Conservation (phyloP, 352 stramenopile genomes). For the Thraustochytrium sp. region DNA sequence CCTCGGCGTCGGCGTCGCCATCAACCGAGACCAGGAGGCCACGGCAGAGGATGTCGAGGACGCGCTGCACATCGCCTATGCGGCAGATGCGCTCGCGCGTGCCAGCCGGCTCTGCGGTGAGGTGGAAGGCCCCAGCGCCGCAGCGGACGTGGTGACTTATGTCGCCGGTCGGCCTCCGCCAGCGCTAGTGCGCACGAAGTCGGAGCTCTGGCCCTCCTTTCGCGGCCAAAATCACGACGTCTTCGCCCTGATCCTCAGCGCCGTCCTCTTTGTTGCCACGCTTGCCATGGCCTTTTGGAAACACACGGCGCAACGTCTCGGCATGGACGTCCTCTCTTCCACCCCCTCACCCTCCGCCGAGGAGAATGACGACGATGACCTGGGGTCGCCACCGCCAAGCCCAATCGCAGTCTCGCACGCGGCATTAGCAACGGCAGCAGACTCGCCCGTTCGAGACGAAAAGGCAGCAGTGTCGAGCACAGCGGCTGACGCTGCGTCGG, state of each 20-base stretch:
- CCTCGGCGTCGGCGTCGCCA: slow-evolving; percentile 60
- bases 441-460: too few relatives aligned
- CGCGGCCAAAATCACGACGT: neutral
- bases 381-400: too few relatives aligned
- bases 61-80: neutral
- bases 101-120: neutral
- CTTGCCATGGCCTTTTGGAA: neutral
- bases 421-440: too few relatives aligned
- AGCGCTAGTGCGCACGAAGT: neutral
- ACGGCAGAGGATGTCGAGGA: neutral
- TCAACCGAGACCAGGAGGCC: slow-evolving; percentile 51
- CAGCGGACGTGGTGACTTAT: neutral
- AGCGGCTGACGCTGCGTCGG: too few relatives aligned
- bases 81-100: neutral
- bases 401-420: too few relatives aligned
- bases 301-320: too few relatives aligned
- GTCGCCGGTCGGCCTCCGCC: neutral
- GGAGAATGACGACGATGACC: too few relatives aligned
- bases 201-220: neutral
- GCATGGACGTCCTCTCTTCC: too few relatives aligned
- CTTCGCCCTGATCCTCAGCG: neutral
- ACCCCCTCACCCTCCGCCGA: too few relatives aligned
- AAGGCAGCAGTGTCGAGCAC: too few relatives aligned
- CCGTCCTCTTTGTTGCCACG: neutral
- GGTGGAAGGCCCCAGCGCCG: neutral